These are phyloP conservation scores for Annulohypoxylon bovei DNA, from an alignment of 495 filamentous ascomycete genomes.

Conservation along the genomic window DNA sequence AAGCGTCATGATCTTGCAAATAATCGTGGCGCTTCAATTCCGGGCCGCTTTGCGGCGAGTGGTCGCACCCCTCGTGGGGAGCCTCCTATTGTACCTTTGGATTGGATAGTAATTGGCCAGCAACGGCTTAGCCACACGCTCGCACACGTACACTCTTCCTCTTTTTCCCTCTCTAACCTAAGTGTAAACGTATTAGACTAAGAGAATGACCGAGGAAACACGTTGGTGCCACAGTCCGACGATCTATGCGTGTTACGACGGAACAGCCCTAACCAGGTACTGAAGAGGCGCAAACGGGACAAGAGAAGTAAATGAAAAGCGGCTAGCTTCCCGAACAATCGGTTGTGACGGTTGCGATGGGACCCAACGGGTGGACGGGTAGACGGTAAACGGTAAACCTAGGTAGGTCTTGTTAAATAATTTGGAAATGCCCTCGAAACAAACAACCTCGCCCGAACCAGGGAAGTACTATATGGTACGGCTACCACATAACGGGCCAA, in stretches of 20 bases:
- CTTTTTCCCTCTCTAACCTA: constrained; percentile 1
- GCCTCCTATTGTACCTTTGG: constrained; percentile 21
- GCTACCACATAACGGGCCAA: constrained; percentile 39
- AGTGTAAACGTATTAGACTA: constrained; percentile 32
- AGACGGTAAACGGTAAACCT: not conserved
- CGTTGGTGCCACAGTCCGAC: constrained; percentile 33
- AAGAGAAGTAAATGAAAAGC: constrained; percentile 10
- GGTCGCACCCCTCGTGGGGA: constrained; percentile 32
- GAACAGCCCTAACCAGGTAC: constrained; percentile 26
- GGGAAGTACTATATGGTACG: constrained; percentile 11
- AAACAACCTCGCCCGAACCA: constrained; percentile 31
- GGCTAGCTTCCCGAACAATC: constrained; percentile 20
- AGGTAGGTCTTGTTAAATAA: not conserved
- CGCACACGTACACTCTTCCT: constrained; percentile 8
- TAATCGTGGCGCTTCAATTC: constrained; percentile 33
- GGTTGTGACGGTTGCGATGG: constrained; percentile 15
- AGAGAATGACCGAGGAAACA: constrained; percentile 31
- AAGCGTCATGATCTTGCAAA: constrained; percentile 39
- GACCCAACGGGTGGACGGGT: constrained; percentile 8
- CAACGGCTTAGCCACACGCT: constrained; percentile 22
- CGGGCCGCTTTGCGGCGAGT: constrained; percentile 28
- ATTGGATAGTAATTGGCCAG: constrained; percentile 32
- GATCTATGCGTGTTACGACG: constrained; percentile 39
- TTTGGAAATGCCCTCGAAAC: constrained; percentile 22
- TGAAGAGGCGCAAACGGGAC: constrained; percentile 18